These are phyloP conservation scores for Populus tremula DNA, from an alignment of 345 rosid species.

Conservation along the genomic window DNA sequence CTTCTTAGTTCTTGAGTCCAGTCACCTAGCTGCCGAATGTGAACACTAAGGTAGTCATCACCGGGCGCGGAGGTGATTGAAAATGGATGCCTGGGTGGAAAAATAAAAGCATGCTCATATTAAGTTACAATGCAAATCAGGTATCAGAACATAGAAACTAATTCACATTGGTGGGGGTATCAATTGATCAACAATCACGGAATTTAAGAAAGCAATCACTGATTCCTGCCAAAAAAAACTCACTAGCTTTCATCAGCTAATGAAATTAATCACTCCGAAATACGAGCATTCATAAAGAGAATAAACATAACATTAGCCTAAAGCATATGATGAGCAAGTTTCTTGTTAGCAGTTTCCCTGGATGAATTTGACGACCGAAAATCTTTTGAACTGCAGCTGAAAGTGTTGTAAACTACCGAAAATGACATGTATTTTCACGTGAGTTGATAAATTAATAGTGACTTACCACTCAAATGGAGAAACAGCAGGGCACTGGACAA, in stretches of 20 bases:
- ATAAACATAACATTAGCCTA: neutral
- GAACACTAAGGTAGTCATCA: slow-evolving; percentile 89
- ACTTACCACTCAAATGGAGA: slow-evolving; percentile 94
- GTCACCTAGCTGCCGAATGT: slow-evolving; percentile 91
- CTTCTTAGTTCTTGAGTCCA: slow-evolving; percentile 96
- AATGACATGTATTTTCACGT: neutral
- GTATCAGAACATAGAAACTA: neutral
- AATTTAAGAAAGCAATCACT: neutral
- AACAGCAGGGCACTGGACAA: slow-evolving; percentile 96
- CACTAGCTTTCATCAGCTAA: neutral
- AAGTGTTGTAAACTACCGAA: neutral
- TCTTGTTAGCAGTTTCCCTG: neutral
- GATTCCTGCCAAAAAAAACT: neutral
- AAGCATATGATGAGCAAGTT: neutral
- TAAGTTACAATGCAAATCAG: neutral
- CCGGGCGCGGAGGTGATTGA: slow-evolving; percentile 97
- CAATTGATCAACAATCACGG: neutral
- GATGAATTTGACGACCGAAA: neutral
- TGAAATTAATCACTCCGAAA: neutral
- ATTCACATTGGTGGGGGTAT: neutral
- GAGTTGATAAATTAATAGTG: neutral
- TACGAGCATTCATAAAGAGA: neutral
- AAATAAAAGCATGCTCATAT: neutral
- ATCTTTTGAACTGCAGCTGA: neutral
- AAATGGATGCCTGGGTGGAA: slow-evolving; percentile 86